Evolutionary conservation across 228 moss, liverwort and hornwort species (phyloP).

Genomic region (Sphagnum magellanicum): DNA sequence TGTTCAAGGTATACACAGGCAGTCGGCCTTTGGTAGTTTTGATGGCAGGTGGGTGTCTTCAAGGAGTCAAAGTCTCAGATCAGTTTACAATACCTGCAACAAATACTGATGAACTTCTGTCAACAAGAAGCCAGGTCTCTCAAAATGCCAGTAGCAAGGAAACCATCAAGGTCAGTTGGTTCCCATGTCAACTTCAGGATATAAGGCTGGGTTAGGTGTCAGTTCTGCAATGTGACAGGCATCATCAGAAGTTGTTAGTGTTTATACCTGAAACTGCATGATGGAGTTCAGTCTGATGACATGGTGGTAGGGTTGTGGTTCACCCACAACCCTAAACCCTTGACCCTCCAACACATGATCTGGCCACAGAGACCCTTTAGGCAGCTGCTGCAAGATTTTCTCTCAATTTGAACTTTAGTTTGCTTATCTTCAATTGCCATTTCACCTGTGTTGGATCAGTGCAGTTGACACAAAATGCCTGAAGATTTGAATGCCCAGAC

Average conservation of each 20-base stretch:
- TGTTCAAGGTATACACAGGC: constrained; percentile 27
- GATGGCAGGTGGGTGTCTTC: constrained; percentile 51
- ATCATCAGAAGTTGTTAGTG: background rate
- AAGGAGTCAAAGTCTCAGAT: constrained; percentile 45
- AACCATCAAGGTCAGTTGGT: constrained; percentile 34
- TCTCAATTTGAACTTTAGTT: no score
- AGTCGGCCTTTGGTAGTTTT: constrained; percentile 58
- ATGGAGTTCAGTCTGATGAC: no score
- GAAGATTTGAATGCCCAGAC: no score
- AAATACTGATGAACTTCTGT: constrained; percentile 5
- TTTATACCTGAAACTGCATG: no score
- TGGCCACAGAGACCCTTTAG: no score
- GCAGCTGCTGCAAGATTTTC: no score
- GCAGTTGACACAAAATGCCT: no score
- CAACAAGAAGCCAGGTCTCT: constrained; percentile 13
- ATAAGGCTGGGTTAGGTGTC: background rate
- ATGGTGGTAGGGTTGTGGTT: no score
- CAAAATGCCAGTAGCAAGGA: constrained; percentile 20
- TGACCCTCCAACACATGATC: no score
- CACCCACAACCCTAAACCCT: no score
- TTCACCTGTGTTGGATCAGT: no score
- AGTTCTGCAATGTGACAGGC: background rate
- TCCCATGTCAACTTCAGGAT: background rate
- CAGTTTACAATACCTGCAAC: constrained; percentile 20
- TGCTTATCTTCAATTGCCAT: no score